Evolutionary conservation across 176 grass and related monocot genomes (phyloP), one percentile per base, ranked within the genome.

Genomic region (Ananas comosus): DNA sequence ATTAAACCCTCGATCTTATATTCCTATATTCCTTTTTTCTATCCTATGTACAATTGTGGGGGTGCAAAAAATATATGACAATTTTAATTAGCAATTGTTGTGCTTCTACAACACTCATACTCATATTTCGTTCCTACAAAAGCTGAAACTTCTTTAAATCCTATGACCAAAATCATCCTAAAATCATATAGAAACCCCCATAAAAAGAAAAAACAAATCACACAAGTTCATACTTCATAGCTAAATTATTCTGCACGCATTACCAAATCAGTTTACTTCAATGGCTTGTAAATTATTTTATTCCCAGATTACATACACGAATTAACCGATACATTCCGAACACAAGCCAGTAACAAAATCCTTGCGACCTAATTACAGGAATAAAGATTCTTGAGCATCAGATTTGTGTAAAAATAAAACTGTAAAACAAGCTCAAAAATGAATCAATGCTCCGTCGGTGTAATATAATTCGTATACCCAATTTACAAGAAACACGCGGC

Each of bases 401-500:
- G 42, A 14, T 47, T 67, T 11, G 19, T 67, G 5, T 67, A 67
- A 67, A 2, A 42, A 67, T 8, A 42, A 7, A 42, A 42, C 0
- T 14, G 13, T 47, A 48, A 48, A 68, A 68, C 11, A 68, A 21
- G 47, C 18, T 16, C 2, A 23, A 23, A 51, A 23, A 9, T 65
- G 51, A 75, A 75, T 50, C 7, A 33, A 63, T 72, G 63, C 64
- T 58, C 49, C 23, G 42, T 53, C 56, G 48, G 28, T 47, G 13
- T 18, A 23, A 29, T 49, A 64, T 47, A 25, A 12, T 70, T 77
- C 70, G 12, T 67, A 73, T 49, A 72, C 16, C 49, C 33, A 79
- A 53, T 76, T 63, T 71, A 64, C 63, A 64, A 16, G n/a, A 64
- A 19, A 12, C 10, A 17, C 13, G 47, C 11, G 18, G 19, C 48